A percentile compares a stretch with the other conserved stretches of the same genome.
Evolutionary conservation across 1,139 yeast genomes (phyloP).

Genomic region (Pichiaceae sp.): DNA sequence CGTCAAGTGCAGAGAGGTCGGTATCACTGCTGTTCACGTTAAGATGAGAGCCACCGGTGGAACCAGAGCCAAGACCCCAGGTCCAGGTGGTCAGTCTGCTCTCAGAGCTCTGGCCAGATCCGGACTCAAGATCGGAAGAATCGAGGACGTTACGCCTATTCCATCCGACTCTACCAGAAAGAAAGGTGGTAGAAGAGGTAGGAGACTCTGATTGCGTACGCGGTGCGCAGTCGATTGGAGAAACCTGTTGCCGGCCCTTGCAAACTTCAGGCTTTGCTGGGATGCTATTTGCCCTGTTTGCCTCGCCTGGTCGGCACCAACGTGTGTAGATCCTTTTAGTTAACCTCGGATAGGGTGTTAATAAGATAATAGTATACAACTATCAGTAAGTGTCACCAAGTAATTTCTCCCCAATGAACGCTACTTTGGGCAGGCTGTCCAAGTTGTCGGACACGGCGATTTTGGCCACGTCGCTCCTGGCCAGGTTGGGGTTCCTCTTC

Average conservation of each 20-base stretch:
- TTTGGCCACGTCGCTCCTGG: slow-evolving; percentile 11
- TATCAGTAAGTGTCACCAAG: too few species aligned
- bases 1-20: slow-evolving; percentile 98
- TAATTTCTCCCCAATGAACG: too few species aligned
- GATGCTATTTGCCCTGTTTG: too few species aligned
- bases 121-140: slow-evolving; percentile 99
- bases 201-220: slow-evolving; percentile 76
- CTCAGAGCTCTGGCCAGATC: slow-evolving; percentile 99
- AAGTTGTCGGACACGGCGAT: slow-evolving; percentile 4
- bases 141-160: slow-evolving; percentile 99
- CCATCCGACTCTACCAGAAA: slow-evolving; percentile 99
- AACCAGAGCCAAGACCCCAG: slow-evolving; percentile 99
- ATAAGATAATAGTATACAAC: not conserved
- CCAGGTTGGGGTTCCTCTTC: slow-evolving; percentile 54
- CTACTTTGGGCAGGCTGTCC: too few species aligned
- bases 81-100: slow-evolving; percentile 99
- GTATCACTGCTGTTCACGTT: slow-evolving; percentile 99
- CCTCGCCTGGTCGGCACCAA: too few species aligned
- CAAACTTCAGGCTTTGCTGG: too few species aligned
- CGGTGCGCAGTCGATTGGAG: too few species aligned
- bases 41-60: slow-evolving; percentile 99
- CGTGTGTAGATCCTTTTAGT: too few species aligned
- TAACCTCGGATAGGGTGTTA: not conserved
- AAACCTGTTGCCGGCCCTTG: too few species aligned
- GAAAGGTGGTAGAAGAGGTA: slow-evolving; percentile 99